Evolutionary conservation across 768 basidiomycete genomes (phyloP), one percentile per base, ranked within the genome.

Genomic region (Nidula microcarpa): DNA sequence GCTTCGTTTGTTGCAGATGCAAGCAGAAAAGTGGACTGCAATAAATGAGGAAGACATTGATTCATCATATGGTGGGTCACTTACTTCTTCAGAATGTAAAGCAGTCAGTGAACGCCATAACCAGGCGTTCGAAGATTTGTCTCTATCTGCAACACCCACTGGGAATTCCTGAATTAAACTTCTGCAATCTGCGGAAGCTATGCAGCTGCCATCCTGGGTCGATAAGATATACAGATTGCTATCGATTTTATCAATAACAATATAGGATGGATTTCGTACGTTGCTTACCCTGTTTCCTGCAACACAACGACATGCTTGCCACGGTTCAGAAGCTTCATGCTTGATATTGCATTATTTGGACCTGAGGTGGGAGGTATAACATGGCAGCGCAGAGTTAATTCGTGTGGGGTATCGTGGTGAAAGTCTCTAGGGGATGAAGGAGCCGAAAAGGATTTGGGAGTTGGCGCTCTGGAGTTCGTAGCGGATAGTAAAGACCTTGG

Each of bases 211-310:
- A 57, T 91, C 90, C n/a, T 69, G 61, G 0, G 72, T 66, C 7
- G 81, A 75, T 50, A 82, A 77, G 1, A 85, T 65, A 23, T 76
- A 79, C 16, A 91, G 61, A 53, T 78, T 65, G 10, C 88, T 89
- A 54, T 8, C 50, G 49, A 55, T 50, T 56, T 43, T 52, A 49
- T 33, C 36, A 54, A 43, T n/a, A 44, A 45, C 10, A 47, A 32
- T 46, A 45, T n/a, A 50, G 6, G 35, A 6, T 9, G 17, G 33
- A 48, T 33, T 18, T n/a, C 3, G 13, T 16, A n/a, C 23, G 23
- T 7, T 35, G 65, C 74, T 62, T 62, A 90, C 90, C 90, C 91
- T 41, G 79, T 75, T 58, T 81, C 75, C 49, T 86, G 85, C 39
- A 92, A 65, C 18, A 79, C 79, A 1, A 79, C 69, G 30, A 89